Evolutionary conservation across 768 basidiomycete species (phyloP).

Genomic region (button mushroom (Agaricus bisporus)): DNA sequence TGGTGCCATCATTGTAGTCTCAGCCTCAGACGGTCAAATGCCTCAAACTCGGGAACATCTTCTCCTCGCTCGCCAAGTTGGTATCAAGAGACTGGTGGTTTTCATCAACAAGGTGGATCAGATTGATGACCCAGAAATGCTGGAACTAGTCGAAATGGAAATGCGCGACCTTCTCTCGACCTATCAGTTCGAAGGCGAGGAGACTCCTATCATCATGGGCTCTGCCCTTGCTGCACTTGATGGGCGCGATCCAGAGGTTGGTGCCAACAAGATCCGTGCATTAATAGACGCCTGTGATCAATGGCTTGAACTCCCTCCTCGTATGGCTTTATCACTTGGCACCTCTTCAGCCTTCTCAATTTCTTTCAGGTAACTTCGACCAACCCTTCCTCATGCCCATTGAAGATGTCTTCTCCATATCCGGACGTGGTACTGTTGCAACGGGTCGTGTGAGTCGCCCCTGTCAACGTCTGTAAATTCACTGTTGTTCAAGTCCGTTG

Average conservation of each 20-base stretch:
- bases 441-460: conserved; percentile 75
- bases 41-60: conserved; percentile 98
- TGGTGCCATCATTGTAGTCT: conserved; percentile 92
- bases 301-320: conserved; percentile 92
- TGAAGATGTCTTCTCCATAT: conserved; percentile 97
- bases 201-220: conserved; percentile 97
- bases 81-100: conserved; percentile 94
- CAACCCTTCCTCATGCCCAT: conserved; percentile 96
- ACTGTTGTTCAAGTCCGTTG: background rate
- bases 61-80: conserved; percentile 95
- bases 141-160: conserved; percentile 99
- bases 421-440: conserved; percentile 96
- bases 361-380: conserved; percentile 77
- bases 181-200: conserved; percentile 96
- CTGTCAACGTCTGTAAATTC: background rate
- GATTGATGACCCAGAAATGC: conserved; percentile 95
- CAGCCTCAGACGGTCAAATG: conserved; percentile 99
- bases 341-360: background rate
- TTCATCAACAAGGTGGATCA: conserved; percentile 99
- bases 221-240: conserved; percentile 95
- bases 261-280: conserved; percentile 72
- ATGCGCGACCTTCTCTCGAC: conserved; percentile 91
- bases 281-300: conserved; percentile 83
- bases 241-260: conserved; percentile 74
- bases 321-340: conserved; percentile 36